Evolutionary conservation across 768 basidiomycete species (phyloP).

Genomic region (Termitomyces titanicus): DNA sequence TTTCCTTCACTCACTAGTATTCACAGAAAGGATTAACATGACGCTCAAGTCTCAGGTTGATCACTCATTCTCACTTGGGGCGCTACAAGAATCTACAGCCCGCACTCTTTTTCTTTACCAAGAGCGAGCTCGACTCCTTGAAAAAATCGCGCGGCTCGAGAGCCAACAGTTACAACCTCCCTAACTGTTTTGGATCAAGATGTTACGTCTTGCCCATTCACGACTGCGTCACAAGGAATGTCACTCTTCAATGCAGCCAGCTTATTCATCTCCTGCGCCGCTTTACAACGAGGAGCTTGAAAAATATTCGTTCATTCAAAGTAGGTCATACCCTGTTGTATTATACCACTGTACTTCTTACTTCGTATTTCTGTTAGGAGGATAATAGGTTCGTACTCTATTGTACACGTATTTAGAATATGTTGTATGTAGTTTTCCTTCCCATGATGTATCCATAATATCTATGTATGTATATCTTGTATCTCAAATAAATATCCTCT

Average conservation of each 20-base stretch:
- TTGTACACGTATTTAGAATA: neutral
- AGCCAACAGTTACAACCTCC: neutral
- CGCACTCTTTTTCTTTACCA: slow-evolving; percentile 50
- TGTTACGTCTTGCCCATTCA: neutral
- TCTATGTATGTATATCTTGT: neutral
- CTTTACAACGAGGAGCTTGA: too few species aligned
- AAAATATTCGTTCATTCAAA: neutral
- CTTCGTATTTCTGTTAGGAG: neutral
- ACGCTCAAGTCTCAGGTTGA: neutral
- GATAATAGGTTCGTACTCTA: neutral
- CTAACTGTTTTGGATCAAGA: neutral
- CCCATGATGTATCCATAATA: neutral
- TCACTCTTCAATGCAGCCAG: neutral
- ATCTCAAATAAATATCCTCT: too few species aligned
- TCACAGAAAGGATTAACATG: neutral
- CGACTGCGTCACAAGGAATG: neutral
- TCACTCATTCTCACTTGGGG: neutral
- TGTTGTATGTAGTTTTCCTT: neutral
- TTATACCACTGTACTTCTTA: neutral
- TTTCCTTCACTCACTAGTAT: neutral
- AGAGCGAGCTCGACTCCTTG: slow-evolving; percentile 53
- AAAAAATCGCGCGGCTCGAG: slow-evolving; percentile 47
- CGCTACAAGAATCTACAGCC: slow-evolving; percentile 23
- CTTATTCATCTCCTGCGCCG: neutral
- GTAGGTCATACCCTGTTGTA: neutral